phyloP scores from a whole-genome alignment of 2,329 filamentous ascomycete genomes.

The Fusarium metavorans region DNA sequence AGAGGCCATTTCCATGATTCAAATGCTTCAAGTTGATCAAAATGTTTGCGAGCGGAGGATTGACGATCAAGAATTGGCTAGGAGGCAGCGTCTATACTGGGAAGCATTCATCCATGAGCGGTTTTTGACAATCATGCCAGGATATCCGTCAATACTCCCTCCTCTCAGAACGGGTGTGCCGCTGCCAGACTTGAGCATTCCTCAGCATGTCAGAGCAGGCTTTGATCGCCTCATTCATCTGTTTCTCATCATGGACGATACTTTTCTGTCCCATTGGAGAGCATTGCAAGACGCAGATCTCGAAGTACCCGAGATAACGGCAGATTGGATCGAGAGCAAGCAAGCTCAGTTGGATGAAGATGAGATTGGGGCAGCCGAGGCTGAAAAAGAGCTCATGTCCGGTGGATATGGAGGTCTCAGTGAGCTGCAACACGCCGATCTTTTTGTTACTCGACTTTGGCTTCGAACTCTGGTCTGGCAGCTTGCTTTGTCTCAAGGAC shows the following conservation, averaged over 20 bases:
- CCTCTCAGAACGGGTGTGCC: conserved; percentile 47
- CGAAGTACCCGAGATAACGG: conserved; percentile 43
- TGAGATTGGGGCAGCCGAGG: conserved; percentile 48
- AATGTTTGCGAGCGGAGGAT: conserved; percentile 15
- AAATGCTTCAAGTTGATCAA: conserved; percentile 34
- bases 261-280: conserved; percentile 53
- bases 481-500: conserved; percentile 53
- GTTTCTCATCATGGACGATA: conserved; percentile 53
- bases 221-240: conserved; percentile 53
- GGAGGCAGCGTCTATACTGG: conserved; percentile 63
- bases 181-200: conserved; percentile 47
- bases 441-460: conserved; percentile 56
- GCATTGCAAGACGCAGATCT: conserved; percentile 44
- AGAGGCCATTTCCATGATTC: conserved; percentile 57
- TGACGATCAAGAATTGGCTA: conserved; percentile 29
- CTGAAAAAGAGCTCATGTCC: conserved; percentile 39
- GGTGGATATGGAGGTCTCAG: conserved; percentile 45
- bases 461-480: conserved; percentile 57
- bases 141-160: conserved; percentile 52
- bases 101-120: conserved; percentile 69
- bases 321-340: conserved; percentile 55
- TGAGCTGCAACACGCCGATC: conserved; percentile 55
- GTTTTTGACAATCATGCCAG: conserved; percentile 64
- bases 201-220: conserved; percentile 49
- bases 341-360: conserved; percentile 55